phyloP scores from a whole-genome alignment of 805 yeast species.

The Kodamaea fukazawae region DNA sequence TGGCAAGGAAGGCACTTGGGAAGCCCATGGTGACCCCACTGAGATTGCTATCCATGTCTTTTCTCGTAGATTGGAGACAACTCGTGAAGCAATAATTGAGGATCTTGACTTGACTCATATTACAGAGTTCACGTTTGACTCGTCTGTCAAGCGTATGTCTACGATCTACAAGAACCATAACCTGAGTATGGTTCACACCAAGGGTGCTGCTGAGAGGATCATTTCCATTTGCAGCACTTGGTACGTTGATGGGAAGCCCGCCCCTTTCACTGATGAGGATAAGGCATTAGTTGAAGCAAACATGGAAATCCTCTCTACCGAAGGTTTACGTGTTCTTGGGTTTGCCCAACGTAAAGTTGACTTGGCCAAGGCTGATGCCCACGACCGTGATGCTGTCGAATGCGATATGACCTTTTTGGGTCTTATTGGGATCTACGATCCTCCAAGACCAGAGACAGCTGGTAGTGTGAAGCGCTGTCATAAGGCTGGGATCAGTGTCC shows the following conservation, averaged over 20 bases:
- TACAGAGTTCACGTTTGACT: constrained; percentile 32
- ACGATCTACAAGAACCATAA: constrained; percentile 18
- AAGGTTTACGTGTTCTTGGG: constrained; percentile 34
- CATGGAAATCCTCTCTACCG: constrained; percentile 25
- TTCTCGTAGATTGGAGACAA: constrained; percentile 23
- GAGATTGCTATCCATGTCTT: constrained; percentile 36
- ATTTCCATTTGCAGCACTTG: constrained; percentile 23
- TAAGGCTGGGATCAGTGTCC: constrained; percentile 34
- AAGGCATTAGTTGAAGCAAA: constrained; percentile 21
- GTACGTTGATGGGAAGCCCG: constrained; percentile 13
- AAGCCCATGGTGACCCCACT: constrained; percentile 38
- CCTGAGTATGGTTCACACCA: constrained; percentile 18
- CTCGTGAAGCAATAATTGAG: constrained; percentile 20
- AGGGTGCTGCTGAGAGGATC: constrained; percentile 35
- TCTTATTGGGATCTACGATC: constrained; percentile 34
- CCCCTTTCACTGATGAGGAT: constrained; percentile 21
- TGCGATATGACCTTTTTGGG: constrained; percentile 25
- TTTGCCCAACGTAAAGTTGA: constrained; percentile 24
- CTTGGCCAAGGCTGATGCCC: constrained; percentile 12
- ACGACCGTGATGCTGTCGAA: constrained; percentile 22
- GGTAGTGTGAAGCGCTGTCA: constrained; percentile 29
- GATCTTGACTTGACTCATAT: constrained; percentile 18
- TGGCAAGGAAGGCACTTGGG: constrained; percentile 34
- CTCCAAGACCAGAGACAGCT: constrained; percentile 33
- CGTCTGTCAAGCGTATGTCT: constrained; percentile 33